Evolutionary conservation across 1,284 basidiomycete genomes (phyloP), one percentile per base, ranked within the genome.

Genomic region (Singerocomus inundabilis): DNA sequence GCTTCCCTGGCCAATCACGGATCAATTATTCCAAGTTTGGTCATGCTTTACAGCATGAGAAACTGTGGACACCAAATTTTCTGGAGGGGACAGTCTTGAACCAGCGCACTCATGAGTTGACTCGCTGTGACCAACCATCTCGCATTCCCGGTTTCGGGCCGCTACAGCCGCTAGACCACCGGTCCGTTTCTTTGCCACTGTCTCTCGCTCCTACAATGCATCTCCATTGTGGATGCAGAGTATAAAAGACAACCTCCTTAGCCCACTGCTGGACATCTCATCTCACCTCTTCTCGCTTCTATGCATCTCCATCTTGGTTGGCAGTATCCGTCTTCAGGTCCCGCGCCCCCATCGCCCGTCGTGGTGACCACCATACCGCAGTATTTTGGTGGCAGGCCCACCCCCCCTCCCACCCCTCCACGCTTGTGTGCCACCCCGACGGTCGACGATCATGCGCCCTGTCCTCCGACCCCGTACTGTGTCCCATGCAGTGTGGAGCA

Each of bases 71-170:
- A 85, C 87, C 85, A 89, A 89, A 84, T 89, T 89, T 87, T 89
- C 87, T 81, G 85, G 85, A 89, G 88, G 86, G 85, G 83, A 81
- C 81, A 77, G 84, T 78, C 84, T 89, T 84, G 87, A 88, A 88
- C 83, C 82, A 86, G 86, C 86, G 88, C 88, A 81, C 86, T 77
- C 68, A 72, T 72, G 76, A 69, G 69, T 69, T 66, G 57, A 57
- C 40, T 79, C 85, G 81, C 79, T 88, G 83, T 72, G 57, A 70
- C 58, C 62, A 76, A 81, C 83, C 80, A 71, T 70, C 79, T 80
- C 81, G 74, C 85, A 89, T 88, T 84, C 87, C 86, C 81, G 74
- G 54, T 61, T 82, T 76, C 72, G 79, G 82, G 85, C 86, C 87
- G 61, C 69, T 81, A 89, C 86, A 89, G 78, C 87, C 85, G 72